These are phyloP conservation scores for Pseudocercospora musae DNA, from an alignment of 2,329 filamentous ascomycete species.

Conservation along the genomic window DNA sequence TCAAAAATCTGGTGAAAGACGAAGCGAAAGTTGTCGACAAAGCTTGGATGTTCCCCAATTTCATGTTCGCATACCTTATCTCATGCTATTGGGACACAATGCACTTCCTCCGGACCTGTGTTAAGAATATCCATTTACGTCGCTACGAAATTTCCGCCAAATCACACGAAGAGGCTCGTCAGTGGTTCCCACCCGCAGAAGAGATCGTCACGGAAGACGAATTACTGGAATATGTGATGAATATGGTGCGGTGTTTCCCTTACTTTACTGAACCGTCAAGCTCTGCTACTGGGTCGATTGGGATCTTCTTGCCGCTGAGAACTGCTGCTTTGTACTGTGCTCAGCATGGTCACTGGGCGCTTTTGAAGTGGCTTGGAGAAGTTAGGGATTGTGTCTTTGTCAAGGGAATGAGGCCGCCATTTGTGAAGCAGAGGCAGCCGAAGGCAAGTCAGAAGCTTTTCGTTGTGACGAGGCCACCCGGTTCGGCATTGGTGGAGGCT, in stretches of 20 bases:
- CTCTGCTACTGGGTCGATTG: conserved; percentile 29
- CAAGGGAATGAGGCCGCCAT: conserved; percentile 29
- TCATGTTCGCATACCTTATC: conserved; percentile 31
- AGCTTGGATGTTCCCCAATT: conserved; percentile 29
- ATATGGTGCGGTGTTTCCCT: conserved; percentile 30
- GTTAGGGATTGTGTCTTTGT: conserved; percentile 26
- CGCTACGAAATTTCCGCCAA: conserved; percentile 13
- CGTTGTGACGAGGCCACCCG: background rate
- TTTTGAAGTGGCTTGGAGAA: conserved; percentile 26
- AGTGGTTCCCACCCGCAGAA: conserved; percentile 22
- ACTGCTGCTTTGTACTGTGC: conserved; percentile 31
- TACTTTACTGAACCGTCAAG: conserved; percentile 31
- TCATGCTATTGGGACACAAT: conserved; percentile 33
- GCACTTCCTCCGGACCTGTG: conserved; percentile 28
- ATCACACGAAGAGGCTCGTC: background rate
- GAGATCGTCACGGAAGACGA: conserved; percentile 26
- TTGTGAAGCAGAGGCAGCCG: conserved; percentile 11
- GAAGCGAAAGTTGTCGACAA: conserved; percentile 22
- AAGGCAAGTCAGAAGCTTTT: background rate
- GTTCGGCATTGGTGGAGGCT: background rate
- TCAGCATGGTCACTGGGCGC: conserved; percentile 26
- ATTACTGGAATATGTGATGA: conserved; percentile 26
- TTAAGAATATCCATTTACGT: conserved; percentile 23
- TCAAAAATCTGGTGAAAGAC: conserved; percentile 24
- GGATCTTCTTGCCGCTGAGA: conserved; percentile 32